These are phyloP conservation scores for Psilocybe cubensis DNA, from an alignment of 768 basidiomycete species.

Conservation along the genomic window DNA sequence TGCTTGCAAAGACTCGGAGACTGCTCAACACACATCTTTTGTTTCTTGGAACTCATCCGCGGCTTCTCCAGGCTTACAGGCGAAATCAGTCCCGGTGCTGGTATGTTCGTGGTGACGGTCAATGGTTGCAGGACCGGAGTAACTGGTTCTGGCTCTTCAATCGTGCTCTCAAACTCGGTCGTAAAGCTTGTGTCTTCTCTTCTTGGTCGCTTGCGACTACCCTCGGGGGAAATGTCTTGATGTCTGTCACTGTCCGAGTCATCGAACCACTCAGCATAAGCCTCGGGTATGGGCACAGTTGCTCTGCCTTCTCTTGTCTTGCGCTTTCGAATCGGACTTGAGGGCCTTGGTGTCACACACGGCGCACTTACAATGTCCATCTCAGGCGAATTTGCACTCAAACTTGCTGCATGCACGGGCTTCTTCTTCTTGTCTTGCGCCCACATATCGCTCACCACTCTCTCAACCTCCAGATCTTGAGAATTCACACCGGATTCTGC, in stretches of 20 bases:
- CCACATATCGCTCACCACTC: neutral
- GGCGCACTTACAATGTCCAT: slow-evolving; percentile 32
- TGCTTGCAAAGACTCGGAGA: slow-evolving; percentile 3
- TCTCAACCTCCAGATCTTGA: neutral
- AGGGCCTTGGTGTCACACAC: slow-evolving; percentile 32
- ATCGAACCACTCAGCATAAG: slow-evolving; percentile 47
- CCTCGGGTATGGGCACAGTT: slow-evolving; percentile 33
- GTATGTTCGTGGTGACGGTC: neutral
- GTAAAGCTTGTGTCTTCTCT: neutral
- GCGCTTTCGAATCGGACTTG: slow-evolving; percentile 35
- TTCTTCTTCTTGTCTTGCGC: slow-evolving; percentile 41
- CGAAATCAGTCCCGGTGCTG: neutral
- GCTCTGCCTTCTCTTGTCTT: slow-evolving; percentile 28
- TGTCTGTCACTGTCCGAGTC: neutral
- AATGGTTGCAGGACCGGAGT: neutral
- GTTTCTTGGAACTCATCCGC: neutral
- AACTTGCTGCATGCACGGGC: slow-evolving; percentile 43
- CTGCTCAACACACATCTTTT: neutral
- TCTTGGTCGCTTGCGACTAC: neutral
- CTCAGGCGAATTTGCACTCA: too few relatives aligned
- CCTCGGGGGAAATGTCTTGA: neutral
- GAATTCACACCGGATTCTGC: neutral
- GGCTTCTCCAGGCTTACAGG: neutral
- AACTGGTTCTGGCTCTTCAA: neutral
- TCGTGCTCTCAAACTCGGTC: neutral